Evolutionary conservation across 805 yeast species (phyloP).

Genomic region (Saccharomycopsis javanensis): DNA sequence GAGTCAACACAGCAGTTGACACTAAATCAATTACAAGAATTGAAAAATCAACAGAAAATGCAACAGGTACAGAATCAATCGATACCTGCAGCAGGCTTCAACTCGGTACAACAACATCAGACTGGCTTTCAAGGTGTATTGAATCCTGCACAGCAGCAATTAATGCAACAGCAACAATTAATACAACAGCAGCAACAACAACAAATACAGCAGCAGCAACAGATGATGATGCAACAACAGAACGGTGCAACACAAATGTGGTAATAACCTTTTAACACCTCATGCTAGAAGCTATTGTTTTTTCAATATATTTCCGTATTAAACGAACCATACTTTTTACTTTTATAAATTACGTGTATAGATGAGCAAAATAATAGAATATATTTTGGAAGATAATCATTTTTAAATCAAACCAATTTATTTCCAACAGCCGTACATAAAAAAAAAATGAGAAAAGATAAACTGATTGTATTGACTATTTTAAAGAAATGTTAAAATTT

Average conservation of each 20-base stretch:
- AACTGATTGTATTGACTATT: too few species aligned
- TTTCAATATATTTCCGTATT: too few species aligned
- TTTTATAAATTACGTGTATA: too few species aligned
- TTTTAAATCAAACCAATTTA: too few species aligned
- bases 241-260: not conserved
- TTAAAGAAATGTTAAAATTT: too few species aligned
- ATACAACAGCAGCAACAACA: constrained; percentile 4
- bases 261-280: too few species aligned
- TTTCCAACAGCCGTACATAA: too few species aligned
- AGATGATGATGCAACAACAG: constrained; percentile 3
- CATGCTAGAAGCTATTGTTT: too few species aligned
- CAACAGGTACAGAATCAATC: constrained; percentile 5
- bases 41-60: constrained; percentile 9
- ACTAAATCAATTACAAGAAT: constrained; percentile 10
- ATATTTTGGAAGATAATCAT: too few species aligned
- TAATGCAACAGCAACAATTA: constrained; percentile 4
- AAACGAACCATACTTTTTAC: too few species aligned
- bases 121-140: constrained; percentile 2
- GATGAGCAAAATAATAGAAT: too few species aligned
- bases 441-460: too few species aligned
- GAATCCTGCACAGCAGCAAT: constrained; percentile 7
- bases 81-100: not conserved
- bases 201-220: constrained; percentile 7
- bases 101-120: constrained; percentile 3
- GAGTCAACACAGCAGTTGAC: constrained; percentile 19